Conservation (phyloP, 2,329 filamentous ascomycete genomes). For the Fusarium sp. region DNA sequence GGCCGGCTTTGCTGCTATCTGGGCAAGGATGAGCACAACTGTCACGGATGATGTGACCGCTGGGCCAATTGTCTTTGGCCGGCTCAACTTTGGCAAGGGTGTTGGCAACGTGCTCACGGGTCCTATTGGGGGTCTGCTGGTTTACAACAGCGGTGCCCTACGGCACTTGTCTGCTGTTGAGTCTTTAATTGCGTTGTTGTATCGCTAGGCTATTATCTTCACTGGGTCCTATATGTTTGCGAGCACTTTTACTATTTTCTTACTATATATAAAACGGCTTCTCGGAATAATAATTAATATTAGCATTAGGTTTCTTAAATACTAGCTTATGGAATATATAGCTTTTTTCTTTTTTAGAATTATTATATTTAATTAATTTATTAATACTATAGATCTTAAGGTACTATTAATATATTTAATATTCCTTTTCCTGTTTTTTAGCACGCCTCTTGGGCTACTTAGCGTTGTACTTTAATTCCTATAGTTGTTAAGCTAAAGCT, state of each 20-base stretch:
- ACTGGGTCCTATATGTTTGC: neutral
- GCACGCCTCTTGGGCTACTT: too few species aligned
- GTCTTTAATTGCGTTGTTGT: neutral
- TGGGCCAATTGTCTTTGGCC: neutral
- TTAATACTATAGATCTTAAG: too few species aligned
- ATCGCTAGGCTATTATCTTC: neutral
- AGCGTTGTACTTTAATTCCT: too few species aligned
- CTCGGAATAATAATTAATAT: neutral
- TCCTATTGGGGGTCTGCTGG: neutral
- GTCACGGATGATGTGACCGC: neutral
- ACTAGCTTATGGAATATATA: fast-evolving
- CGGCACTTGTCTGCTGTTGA: neutral
- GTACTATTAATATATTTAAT: too few species aligned
- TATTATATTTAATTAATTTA: too few species aligned
- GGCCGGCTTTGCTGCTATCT: neutral
- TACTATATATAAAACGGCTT: neutral
- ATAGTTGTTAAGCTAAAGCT: too few species aligned
- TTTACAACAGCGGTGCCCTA: neutral
- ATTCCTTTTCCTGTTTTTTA: too few species aligned
- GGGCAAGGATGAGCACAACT: neutral
- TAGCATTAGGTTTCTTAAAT: neutral
- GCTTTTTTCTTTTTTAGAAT: too few species aligned
- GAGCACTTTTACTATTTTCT: neutral
- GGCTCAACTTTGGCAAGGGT: neutral
- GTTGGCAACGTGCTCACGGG: neutral